Conservation (phyloP, 192 early-diverging fungal genomes). For the Phlyctochytrium arcticum region DNA sequence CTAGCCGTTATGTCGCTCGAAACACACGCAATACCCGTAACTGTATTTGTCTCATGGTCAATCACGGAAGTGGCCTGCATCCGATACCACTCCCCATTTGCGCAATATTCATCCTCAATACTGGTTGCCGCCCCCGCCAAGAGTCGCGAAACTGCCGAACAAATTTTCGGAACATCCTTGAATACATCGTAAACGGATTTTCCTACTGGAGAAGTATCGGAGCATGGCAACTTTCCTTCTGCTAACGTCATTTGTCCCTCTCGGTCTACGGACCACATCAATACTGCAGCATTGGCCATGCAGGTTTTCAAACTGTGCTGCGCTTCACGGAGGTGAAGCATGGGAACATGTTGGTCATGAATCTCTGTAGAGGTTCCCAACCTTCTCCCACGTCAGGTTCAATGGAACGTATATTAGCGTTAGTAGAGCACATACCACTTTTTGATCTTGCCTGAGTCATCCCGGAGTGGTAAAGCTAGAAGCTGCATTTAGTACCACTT, state of each 20-base stretch:
- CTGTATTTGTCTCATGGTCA: neutral
- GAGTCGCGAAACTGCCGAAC: neutral
- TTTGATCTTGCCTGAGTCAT: neutral
- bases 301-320: neutral
- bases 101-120: neutral
- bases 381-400: neutral
- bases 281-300: neutral
- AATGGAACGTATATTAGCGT: neutral
- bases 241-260: neutral
- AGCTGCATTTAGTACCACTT: neutral
- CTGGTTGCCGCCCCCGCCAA: neutral
- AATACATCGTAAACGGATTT: neutral
- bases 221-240: neutral
- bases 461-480: neutral
- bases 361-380: slow-evolving; percentile 3
- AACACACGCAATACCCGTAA: neutral
- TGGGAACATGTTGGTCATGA: neutral
- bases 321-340: neutral
- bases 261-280: neutral
- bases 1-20: neutral
- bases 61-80: neutral
- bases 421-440: neutral
- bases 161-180: neutral
- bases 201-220: neutral
- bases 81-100: neutral